phyloP scores from a whole-genome alignment of 495 filamentous ascomycete genomes.

The Hypoxylon lenormandii region DNA sequence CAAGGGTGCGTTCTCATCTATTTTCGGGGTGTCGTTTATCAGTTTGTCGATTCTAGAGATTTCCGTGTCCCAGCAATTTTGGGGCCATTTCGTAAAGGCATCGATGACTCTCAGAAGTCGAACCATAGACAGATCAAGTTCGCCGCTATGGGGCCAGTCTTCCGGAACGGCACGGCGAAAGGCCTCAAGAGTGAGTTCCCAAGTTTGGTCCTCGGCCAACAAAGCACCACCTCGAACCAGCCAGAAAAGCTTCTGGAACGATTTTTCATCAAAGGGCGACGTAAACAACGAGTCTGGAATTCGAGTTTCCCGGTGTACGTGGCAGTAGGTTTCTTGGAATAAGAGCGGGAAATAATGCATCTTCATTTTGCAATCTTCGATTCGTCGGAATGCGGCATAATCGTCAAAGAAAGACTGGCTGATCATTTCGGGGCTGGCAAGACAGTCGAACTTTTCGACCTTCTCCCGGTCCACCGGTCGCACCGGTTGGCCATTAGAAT shows the following conservation, averaged over 20 bases:
- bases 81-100: background rate
- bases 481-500: background rate
- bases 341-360: too few relatives aligned
- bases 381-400: constrained; percentile 30
- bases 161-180: constrained; percentile 22
- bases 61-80: too few relatives aligned
- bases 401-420: constrained; percentile 34
- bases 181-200: constrained; percentile 51
- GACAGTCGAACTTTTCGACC: background rate
- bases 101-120: background rate
- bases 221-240: constrained; percentile 49
- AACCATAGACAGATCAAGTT: background rate
- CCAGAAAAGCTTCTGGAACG: constrained; percentile 55
- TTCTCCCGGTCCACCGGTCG: background rate
- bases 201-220: constrained; percentile 40
- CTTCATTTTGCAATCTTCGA: too few relatives aligned
- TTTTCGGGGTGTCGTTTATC: too few relatives aligned
- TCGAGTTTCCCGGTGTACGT: constrained; percentile 43
- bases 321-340: constrained; percentile 3
- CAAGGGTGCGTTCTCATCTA: too few relatives aligned
- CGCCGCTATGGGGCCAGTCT: background rate
- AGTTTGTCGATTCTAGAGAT: too few relatives aligned
- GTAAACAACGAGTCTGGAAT: constrained; percentile 53
- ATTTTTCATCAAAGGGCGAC: constrained; percentile 45
- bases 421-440: constrained; percentile 15